These are phyloP conservation scores for Talaromyces nanjingensis DNA, from an alignment of 495 filamentous ascomycete species.

Conservation along the genomic window DNA sequence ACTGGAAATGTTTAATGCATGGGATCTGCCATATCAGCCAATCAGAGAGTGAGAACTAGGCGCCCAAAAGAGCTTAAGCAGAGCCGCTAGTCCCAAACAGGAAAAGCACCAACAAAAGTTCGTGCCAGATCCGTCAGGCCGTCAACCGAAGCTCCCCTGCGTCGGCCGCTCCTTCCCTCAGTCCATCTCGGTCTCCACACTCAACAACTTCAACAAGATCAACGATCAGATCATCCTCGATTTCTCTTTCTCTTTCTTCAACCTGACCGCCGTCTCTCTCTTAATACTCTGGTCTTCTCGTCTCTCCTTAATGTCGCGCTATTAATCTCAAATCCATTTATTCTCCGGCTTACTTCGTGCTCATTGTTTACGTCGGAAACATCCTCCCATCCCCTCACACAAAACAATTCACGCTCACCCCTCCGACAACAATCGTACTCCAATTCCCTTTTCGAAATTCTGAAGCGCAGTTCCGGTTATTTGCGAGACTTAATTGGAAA, in stretches of 20 bases:
- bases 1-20: not conserved
- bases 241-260: not conserved
- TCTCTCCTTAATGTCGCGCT: not conserved
- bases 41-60: too few species aligned
- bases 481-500: not conserved
- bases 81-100: not conserved
- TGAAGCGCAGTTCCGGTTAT: not conserved
- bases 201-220: not conserved
- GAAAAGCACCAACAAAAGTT: slow-evolving; percentile 1
- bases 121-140: slow-evolving; percentile 1
- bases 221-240: not conserved
- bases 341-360: not conserved
- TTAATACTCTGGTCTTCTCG: not conserved
- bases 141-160: not conserved
- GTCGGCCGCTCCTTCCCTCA: not conserved
- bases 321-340: not conserved
- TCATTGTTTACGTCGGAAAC: not conserved
- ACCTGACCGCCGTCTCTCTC: not conserved
- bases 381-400: not conserved
- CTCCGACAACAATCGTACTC: not conserved
- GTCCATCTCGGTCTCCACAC: not conserved
- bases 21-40: not conserved
- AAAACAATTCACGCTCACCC: not conserved
- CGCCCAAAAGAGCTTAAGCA: not conserved
- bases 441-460: not conserved